Evolutionary conservation across 495 filamentous ascomycete species (phyloP), one percentile per base, ranked within the genome.

Genomic region (Usnea hakonensis): DNA sequence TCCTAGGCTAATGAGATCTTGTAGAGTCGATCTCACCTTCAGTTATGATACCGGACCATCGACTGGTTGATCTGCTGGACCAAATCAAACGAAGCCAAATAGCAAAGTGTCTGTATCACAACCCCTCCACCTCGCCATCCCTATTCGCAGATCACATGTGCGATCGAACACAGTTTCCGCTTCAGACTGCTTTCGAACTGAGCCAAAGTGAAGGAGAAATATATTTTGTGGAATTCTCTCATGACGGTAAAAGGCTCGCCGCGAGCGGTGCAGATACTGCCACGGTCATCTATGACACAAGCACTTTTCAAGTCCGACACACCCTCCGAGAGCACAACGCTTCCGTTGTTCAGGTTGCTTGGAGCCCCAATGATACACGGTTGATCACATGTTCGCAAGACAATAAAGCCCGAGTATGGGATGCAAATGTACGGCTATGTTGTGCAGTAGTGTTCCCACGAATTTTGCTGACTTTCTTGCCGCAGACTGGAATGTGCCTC

Each of bases 11-110:
- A 61, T 16, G n/a, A 56, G n/a, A 58, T 38, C 17, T 32, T 58
- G 16, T 60, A 95, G 90, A 81, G 77, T 96, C 83, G 37, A 95
- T 99, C 62, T 95, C 95, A 5, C 94, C 94, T 2, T 91, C 90
- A n/a, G 89, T 96, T 30, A 97, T 99, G 95, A 90, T 99, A 55
- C 95, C 94, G 7, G 89, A 95, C 67, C 90, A 95, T 72, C 89
- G 94, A 16, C 78, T 99, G n/a, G 90, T 90, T 10, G 77, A 83
- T 32, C 74, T 99, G n/a, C 75, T 99, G 55, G 79, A 89, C 55
- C 83, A 93, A 60, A 83, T 95, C 33, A 96, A 97, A 69, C 77
- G 84, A 55, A 82, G 78, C 58, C 93, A 96, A 74, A 89, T 97
- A 50, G 81, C 84, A 55, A 80, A 83, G 43, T 99, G 94, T 68